These are phyloP conservation scores for Coemansia sp. DNA, from an alignment of 192 early-diverging fungal genomes.

Conservation along the genomic window DNA sequence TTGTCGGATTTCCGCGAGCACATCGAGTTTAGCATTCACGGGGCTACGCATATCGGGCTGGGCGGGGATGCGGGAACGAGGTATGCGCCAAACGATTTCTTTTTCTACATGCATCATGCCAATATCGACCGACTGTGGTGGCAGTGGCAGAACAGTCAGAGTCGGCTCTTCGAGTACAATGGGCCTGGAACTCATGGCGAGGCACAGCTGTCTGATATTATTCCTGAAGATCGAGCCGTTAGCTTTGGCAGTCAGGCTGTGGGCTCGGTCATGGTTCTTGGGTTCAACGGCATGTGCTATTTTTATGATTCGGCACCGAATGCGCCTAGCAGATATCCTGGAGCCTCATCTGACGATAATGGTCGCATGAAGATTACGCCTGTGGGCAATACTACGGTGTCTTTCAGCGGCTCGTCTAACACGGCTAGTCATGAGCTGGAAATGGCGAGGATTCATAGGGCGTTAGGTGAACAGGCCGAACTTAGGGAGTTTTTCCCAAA, in stretches of 20 bases:
- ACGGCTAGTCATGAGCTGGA: constrained; percentile 27
- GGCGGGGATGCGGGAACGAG: constrained; percentile 55
- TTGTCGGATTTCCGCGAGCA: constrained; percentile 46
- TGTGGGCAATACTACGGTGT: neutral
- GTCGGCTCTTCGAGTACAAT: constrained; percentile 24
- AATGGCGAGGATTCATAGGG: constrained; percentile 30
- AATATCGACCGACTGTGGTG: constrained; percentile 64
- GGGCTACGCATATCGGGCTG: constrained; percentile 48
- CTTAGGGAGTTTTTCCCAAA: constrained; percentile 37
- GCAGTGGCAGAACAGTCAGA: constrained; percentile 57
- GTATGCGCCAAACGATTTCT: constrained; percentile 60
- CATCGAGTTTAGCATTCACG: constrained; percentile 57
- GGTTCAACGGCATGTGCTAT: constrained; percentile 45
- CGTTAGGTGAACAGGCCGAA: constrained; percentile 11
- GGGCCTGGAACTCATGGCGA: constrained; percentile 38
- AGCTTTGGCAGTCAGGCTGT: constrained; percentile 31
- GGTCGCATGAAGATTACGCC: constrained; percentile 2
- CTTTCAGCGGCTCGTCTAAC: constrained; percentile 43
- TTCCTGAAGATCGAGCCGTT: constrained; percentile 35
- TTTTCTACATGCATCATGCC: constrained; percentile 69
- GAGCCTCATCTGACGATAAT: neutral
- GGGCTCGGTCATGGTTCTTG: constrained; percentile 43
- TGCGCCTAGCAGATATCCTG: constrained; percentile 31
- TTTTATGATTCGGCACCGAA: constrained; percentile 41
- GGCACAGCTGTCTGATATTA: constrained; percentile 31